phyloP scores from a whole-genome alignment of 1,284 basidiomycete genomes.

The Coniophora puteana region DNA sequence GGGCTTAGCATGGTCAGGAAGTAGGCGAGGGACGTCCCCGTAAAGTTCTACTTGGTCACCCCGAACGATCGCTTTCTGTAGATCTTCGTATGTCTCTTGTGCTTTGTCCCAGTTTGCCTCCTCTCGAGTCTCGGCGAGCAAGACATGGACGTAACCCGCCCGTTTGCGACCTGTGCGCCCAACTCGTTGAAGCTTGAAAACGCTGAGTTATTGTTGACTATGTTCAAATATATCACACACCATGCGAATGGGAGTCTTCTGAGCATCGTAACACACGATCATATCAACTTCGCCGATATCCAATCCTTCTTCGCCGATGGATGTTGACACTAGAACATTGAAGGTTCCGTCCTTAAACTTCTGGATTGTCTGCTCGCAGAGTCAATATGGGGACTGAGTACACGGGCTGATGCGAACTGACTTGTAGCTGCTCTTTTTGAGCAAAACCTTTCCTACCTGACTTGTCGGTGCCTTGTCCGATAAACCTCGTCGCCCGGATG shows the following conservation, averaged over 20 bases:
- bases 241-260: conserved; percentile 96
- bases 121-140: conserved; percentile 92
- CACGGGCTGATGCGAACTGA: conserved; percentile 28
- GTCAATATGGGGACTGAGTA: conserved; percentile 7
- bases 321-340: conserved; percentile 95
- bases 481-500: conserved; percentile 79
- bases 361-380: conserved; percentile 61
- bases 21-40: conserved; percentile 83
- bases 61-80: conserved; percentile 86
- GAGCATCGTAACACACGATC: conserved; percentile 95
- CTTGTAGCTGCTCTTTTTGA: conserved; percentile 90
- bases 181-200: conserved; percentile 83
- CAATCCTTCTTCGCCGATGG: conserved; percentile 98
- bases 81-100: conserved; percentile 82
- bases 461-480: conserved; percentile 89
- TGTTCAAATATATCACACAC: conserved; percentile 42
- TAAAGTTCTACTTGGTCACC: conserved; percentile 90
- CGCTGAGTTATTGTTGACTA: conserved; percentile 2
- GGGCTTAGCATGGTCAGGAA: conserved; percentile 79
- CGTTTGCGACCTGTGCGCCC: conserved; percentile 95
- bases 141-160: conserved; percentile 85
- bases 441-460: conserved; percentile 84
- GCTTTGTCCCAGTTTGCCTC: conserved; percentile 92
- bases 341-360: conserved; percentile 86
- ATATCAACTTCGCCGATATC: conserved; percentile 99